A percentile compares a stretch with the other conserved stretches of the same genome.
Conservation (phyloP, 495 filamentous ascomycete species). For the Penicillium parvum region DNA sequence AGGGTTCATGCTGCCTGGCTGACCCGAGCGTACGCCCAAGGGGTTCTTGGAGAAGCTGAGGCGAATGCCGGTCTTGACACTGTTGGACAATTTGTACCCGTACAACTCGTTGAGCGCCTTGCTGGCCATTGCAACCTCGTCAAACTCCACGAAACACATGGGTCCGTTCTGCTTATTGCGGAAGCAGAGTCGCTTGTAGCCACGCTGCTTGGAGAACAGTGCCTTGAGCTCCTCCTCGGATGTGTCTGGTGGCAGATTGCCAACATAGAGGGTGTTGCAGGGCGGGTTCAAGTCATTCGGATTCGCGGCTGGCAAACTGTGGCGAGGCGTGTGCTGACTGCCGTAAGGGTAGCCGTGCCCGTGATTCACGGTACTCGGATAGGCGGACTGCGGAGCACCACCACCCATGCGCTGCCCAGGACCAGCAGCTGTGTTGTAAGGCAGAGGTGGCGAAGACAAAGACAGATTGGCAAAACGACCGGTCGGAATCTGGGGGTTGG, state of each 20-base stretch:
- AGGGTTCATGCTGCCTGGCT: constrained; percentile 52
- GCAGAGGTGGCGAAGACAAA: constrained; percentile 49
- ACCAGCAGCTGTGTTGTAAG: constrained; percentile 40
- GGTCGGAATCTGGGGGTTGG: constrained; percentile 69
- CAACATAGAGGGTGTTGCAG: constrained; percentile 97
- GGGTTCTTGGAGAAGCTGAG: constrained; percentile 98
- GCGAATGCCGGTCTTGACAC: constrained; percentile 93
- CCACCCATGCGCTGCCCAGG: constrained; percentile 37
- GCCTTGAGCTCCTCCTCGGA: constrained; percentile 95
- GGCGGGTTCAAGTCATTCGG: constrained; percentile 96
- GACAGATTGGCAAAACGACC: constrained; percentile 67
- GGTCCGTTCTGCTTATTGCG: constrained; percentile 97
- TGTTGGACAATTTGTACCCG: constrained; percentile 83
- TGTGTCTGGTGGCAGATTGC: constrained; percentile 89
- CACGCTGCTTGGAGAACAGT: constrained; percentile 89
- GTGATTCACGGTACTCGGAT: constrained; percentile 57
- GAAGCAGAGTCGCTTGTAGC: constrained; percentile 94
- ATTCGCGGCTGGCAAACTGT: constrained; percentile 83
- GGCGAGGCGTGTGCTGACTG: constrained; percentile 57
- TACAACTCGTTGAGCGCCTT: constrained; percentile 91
- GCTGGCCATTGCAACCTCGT: constrained; percentile 89
- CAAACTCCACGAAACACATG: constrained; percentile 99
- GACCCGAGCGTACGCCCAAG: constrained; percentile 81
- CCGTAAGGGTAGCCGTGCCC: constrained; percentile 52
- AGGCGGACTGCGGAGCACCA: constrained; percentile 53